Base-by-base conservation (phyloP, 352 stramenopile genomes). In the Globisporangium cylindrosporum region DNA sequence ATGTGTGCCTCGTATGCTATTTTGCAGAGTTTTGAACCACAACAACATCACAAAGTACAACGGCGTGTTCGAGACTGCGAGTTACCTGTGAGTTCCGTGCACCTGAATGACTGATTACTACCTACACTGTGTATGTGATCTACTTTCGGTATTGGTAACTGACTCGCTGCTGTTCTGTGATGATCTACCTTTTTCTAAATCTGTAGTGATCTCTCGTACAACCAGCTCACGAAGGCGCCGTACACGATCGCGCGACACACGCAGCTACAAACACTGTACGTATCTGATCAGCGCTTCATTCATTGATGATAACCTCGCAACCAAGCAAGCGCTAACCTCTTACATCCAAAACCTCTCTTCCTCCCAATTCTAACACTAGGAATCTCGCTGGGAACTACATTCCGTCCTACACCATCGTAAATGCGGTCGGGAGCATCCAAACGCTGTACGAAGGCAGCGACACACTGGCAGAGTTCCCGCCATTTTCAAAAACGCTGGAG, bases 31-130 rank as follows among this genome's bases (percentile, higher is more conserved):
- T 36, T 36, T 64, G 24, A 56, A 20, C 29, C 36, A n/a, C 36
- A 64, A 64, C 59, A 64, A 64, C 18, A 64, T 64, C 59, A 32
- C 59, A 15, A 64, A 22, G 14, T 64, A 38, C 36, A 64, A 12
- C 15, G 59, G 20, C 12, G 59, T 64, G 59, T 64, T 64, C 24
- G 10, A 43, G n/a, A 64, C 36, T 25, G 36, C 38, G 36, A 64
- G 36, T 14, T 15, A 64, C 25, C 36, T 64, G 59, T 55, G 41
- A 25, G 59, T 55, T 2, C 15, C 15, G 15, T 20, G 10, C 36
- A 15, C 36, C 36, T 43, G 36, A 14, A 15, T 10, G 36, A 15
- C 36, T 43, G 36, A 43, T 8, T 43, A 43, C 36, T 4, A 15
- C 10, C 36, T 43, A 15, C 36, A 12, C 32, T 29, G 12, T 61